Evolutionary conservation across 768 basidiomycete genomes (phyloP).

Genomic region (Ramaria sp.): DNA sequence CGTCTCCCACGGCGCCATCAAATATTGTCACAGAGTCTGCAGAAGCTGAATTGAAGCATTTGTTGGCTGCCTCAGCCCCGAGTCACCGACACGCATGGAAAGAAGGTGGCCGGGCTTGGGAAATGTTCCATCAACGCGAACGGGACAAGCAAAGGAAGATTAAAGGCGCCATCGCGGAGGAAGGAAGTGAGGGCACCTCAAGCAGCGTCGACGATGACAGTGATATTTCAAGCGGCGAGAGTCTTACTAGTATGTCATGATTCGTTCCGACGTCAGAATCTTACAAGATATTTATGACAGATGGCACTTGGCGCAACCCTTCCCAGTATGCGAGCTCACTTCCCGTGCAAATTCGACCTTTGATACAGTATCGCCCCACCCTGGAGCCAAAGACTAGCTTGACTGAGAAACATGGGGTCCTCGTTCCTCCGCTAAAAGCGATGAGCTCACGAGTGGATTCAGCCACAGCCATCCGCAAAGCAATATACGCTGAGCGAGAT

Average conservation of each 20-base stretch:
- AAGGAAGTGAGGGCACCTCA: slow-evolving; percentile 19
- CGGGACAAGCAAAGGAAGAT: slow-evolving; percentile 18
- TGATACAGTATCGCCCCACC: slow-evolving; percentile 24
- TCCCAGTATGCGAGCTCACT: slow-evolving; percentile 40
- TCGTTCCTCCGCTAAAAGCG: slow-evolving; percentile 17
- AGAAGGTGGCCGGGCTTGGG: slow-evolving; percentile 54
- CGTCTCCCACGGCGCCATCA: neutral
- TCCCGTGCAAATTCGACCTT: slow-evolving; percentile 46
- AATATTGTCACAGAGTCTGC: slow-evolving; percentile 9
- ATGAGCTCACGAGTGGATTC: slow-evolving; percentile 20
- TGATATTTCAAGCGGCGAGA: slow-evolving; percentile 15
- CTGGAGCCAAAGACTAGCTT: slow-evolving; percentile 41
- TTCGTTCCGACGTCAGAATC: neutral
- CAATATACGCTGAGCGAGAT: slow-evolving; percentile 61
- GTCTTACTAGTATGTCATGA: slow-evolving; percentile 15
- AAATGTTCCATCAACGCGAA: slow-evolving; percentile 32
- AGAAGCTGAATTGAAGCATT: slow-evolving; percentile 44
- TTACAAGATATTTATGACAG: neutral
- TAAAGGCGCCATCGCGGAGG: slow-evolving; percentile 22
- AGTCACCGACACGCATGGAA: slow-evolving; percentile 68
- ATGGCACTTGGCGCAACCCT: slow-evolving; percentile 12
- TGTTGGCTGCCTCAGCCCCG: slow-evolving; percentile 60
- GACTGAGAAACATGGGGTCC: slow-evolving; percentile 25
- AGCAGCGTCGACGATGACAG: slow-evolving; percentile 13
- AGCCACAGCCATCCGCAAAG: slow-evolving; percentile 44